phyloP scores from a whole-genome alignment of 2,329 filamentous ascomycete species.

The Fusarium subtropicale region DNA sequence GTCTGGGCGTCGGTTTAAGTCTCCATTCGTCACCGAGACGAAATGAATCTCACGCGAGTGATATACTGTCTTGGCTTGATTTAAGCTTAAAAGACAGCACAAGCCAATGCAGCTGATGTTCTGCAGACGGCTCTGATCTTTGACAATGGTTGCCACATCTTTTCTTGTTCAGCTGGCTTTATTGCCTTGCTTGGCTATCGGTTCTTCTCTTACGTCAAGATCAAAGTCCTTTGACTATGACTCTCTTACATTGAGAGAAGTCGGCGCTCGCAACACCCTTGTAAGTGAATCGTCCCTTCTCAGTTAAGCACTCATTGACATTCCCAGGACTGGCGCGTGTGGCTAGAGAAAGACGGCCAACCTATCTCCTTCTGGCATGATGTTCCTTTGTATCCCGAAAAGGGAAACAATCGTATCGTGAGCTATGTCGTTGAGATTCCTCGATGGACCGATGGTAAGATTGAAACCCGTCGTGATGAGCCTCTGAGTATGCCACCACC shows the following conservation, averaged over 20 bases:
- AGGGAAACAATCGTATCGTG: slow-evolving; percentile 51
- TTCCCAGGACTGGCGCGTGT: slow-evolving; percentile 55
- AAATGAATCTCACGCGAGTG: slow-evolving; percentile 28
- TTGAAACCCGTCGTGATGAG: slow-evolving; percentile 55
- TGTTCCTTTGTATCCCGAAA: slow-evolving; percentile 54
- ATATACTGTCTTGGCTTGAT: slow-evolving; percentile 14
- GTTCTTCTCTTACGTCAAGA: slow-evolving; percentile 24
- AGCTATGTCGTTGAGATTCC: slow-evolving; percentile 58
- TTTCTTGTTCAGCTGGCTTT: slow-evolving; percentile 36
- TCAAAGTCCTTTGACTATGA: slow-evolving; percentile 44
- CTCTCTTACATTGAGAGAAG: slow-evolving; percentile 50
- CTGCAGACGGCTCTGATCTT: background rate
- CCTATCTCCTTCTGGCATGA: slow-evolving; percentile 59
- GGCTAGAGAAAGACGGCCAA: slow-evolving; percentile 55
- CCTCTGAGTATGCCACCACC: slow-evolving; percentile 51
- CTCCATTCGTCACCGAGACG: slow-evolving; percentile 41
- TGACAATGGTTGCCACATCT: slow-evolving; percentile 35
- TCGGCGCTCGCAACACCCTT: slow-evolving; percentile 54
- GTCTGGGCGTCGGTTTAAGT: slow-evolving; percentile 7
- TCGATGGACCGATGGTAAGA: slow-evolving; percentile 56
- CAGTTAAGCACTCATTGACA: background rate
- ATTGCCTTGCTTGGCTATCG: slow-evolving; percentile 32
- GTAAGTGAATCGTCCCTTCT: slow-evolving; percentile 29
- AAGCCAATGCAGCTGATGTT: slow-evolving; percentile 14
- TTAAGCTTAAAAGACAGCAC: slow-evolving; percentile 34